Conservation (phyloP, 2,329 filamentous ascomycete species). For the Neonectria punicea region DNA sequence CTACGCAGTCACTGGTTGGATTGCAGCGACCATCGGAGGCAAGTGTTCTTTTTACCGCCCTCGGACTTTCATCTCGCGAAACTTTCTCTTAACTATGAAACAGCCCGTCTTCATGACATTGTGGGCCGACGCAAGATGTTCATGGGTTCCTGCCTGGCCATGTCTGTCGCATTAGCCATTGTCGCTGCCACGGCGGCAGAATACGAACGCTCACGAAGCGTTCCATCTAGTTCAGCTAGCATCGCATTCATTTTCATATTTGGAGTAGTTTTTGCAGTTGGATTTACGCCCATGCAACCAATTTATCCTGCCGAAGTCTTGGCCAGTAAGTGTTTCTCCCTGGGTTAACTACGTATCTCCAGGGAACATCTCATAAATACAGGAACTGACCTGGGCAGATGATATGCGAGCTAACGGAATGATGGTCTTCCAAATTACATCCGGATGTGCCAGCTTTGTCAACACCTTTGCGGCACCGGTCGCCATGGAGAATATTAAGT, state of each 20-base stretch:
- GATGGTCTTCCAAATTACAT: slow-evolving; percentile 29
- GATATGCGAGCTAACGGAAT: slow-evolving; percentile 38
- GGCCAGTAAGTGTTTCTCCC: background rate
- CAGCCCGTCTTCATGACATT: slow-evolving; percentile 50
- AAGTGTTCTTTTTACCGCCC: background rate
- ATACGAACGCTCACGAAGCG: slow-evolving; percentile 45
- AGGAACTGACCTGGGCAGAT: background rate
- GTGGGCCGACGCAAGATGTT: slow-evolving; percentile 54
- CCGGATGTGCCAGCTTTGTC: slow-evolving; percentile 28
- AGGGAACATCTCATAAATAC: background rate
- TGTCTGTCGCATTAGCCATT: slow-evolving; percentile 49
- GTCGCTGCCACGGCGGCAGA: slow-evolving; percentile 50
- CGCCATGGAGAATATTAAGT: slow-evolving; percentile 32
- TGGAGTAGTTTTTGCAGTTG: slow-evolving; percentile 47
- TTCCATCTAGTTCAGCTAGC: slow-evolving; percentile 45
- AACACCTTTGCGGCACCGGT: slow-evolving; percentile 35
- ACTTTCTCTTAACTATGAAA: background rate
- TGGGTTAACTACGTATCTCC: background rate
- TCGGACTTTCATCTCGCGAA: background rate
- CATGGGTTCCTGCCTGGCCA: slow-evolving; percentile 48
- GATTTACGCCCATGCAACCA: slow-evolving; percentile 49
- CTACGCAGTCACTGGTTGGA: slow-evolving; percentile 50
- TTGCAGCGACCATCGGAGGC: slow-evolving; percentile 46
- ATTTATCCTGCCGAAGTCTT: slow-evolving; percentile 44
- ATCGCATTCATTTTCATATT: slow-evolving; percentile 53